Percentiles rank a stretch among this genome's conserved stretches.
Evolutionary conservation across 106 monocot genomes (phyloP).

Genomic region (Agapanthus africanus): DNA sequence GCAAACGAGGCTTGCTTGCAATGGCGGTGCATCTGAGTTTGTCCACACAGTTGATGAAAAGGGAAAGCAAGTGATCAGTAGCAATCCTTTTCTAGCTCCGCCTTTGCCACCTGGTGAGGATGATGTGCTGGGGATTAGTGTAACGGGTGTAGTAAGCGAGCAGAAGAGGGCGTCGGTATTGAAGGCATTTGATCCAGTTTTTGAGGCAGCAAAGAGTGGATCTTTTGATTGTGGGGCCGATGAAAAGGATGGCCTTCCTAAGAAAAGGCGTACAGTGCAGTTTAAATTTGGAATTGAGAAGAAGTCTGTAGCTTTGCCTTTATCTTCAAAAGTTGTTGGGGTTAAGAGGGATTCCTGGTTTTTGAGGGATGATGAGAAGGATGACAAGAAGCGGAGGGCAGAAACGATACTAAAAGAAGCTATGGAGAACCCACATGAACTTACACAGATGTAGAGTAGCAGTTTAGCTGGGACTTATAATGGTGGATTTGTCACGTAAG

Average conservation of each 20-base stretch:
- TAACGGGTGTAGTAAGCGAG: slow-evolving; percentile 4
- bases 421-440: slow-evolving; percentile 90
- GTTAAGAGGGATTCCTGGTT: slow-evolving; percentile 31
- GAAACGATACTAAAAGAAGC: slow-evolving; percentile 84
- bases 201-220: slow-evolving; percentile 51
- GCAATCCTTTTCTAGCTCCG: slow-evolving; percentile 66
- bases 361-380: slow-evolving; percentile 76
- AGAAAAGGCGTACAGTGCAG: slow-evolving; percentile 45
- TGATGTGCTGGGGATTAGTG: slow-evolving; percentile 35
- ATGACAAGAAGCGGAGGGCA: slow-evolving; percentile 92
- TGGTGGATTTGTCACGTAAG: slow-evolving; percentile 1
- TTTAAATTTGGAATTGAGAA: slow-evolving; percentile 72
- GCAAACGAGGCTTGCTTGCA: slow-evolving; percentile 48
- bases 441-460: slow-evolving; percentile 56
- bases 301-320: slow-evolving; percentile 39
- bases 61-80: slow-evolving; percentile 39
- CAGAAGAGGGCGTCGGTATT: slow-evolving; percentile 45
- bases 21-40: slow-evolving; percentile 14
- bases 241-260: slow-evolving; percentile 31
- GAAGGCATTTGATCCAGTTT: slow-evolving; percentile 62
- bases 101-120: slow-evolving; percentile 58
- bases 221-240: slow-evolving; percentile 16
- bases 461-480: not conserved
- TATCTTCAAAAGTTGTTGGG: slow-evolving; percentile 19
- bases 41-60: slow-evolving; percentile 18